A percentile compares a stretch with the other conserved stretches of the same genome.
Evolutionary conservation across 331 rosid genomes (phyloP).

Genomic region (Cydonia oblonga): DNA sequence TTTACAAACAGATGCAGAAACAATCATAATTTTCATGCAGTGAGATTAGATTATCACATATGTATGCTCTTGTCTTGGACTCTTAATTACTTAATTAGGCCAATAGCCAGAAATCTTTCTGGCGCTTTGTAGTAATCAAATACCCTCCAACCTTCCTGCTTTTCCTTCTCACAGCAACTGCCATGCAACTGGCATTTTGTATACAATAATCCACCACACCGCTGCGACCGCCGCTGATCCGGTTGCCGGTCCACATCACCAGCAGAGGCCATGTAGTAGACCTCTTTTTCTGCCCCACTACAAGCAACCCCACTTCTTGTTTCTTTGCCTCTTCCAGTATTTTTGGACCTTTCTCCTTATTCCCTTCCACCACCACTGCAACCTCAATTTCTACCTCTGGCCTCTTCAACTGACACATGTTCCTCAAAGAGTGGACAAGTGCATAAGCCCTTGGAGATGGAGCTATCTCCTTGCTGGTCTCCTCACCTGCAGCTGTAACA

Average conservation of each 20-base stretch:
- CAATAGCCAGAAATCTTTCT: conserved; percentile 94
- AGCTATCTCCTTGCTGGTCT: conserved; percentile 29
- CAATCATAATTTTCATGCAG: conserved; percentile 4
- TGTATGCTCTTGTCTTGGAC: neutral
- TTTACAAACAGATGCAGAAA: conserved; percentile 38
- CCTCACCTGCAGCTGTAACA: conserved; percentile 35
- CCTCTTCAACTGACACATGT: conserved; percentile 54
- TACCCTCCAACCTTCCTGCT: conserved; percentile 75
- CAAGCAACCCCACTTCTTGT: conserved; percentile 55
- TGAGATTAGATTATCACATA: neutral
- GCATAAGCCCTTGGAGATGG: conserved; percentile 52
- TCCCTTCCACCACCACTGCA: conserved; percentile 57
- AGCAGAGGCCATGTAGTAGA: conserved; percentile 81
- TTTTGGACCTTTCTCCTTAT: conserved; percentile 57
- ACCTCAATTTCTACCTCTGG: conserved; percentile 84
- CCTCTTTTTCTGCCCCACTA: conserved; percentile 84
- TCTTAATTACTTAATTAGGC: conserved; percentile 29
- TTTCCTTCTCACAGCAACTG: conserved; percentile 84
- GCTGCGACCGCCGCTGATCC: neutral
- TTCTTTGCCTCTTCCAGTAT: conserved; percentile 89
- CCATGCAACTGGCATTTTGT: conserved; percentile 88
- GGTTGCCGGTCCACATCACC: conserved; percentile 83
- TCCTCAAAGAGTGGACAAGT: conserved; percentile 53
- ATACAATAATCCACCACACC: conserved; percentile 76
- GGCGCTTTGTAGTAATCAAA: conserved; percentile 93